A percentile compares a stretch with the other conserved stretches of the same genome.
Evolutionary conservation across 495 filamentous ascomycete genomes (phyloP).

Genomic region (Aspergillus incahuasiensis): DNA sequence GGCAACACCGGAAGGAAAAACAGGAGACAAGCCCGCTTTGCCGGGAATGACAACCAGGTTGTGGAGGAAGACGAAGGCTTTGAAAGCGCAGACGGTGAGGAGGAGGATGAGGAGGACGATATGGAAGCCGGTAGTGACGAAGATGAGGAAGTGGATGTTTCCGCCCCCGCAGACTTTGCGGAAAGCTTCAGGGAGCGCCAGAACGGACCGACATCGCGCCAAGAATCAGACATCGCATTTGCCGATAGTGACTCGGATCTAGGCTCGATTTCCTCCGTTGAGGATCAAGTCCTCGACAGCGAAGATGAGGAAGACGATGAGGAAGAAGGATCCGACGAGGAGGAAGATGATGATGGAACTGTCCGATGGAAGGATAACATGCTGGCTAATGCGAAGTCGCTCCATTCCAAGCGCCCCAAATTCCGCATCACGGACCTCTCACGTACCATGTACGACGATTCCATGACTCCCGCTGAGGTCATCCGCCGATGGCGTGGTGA

Average conservation of each 20-base stretch:
- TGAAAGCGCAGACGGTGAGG: constrained; percentile 53
- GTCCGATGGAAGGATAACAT: constrained; percentile 84
- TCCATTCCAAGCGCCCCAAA: constrained; percentile 62
- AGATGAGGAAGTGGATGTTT: constrained; percentile 40
- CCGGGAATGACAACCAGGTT: constrained; percentile 45
- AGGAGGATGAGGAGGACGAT: constrained; percentile 56
- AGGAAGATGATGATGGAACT: constrained; percentile 55
- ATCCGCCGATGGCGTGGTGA: constrained; percentile 71
- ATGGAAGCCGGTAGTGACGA: constrained; percentile 35
- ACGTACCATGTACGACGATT: constrained; percentile 82
- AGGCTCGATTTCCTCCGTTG: constrained; percentile 76
- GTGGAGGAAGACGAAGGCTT: constrained; percentile 37
- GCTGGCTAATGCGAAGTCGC: constrained; percentile 62
- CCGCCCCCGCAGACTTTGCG: constrained; percentile 40
- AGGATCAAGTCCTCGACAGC: constrained; percentile 58
- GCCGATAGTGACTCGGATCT: constrained; percentile 95
- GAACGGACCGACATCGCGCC: constrained; percentile 34
- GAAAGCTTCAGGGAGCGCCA: constrained; percentile 42
- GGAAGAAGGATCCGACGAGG: constrained; percentile 45
- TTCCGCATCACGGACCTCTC: constrained; percentile 77
- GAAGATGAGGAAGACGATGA: constrained; percentile 46
- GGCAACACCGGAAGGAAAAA: constrained; percentile 66
- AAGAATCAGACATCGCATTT: constrained; percentile 71
- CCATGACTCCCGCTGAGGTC: constrained; percentile 68
- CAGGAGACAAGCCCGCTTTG: constrained; percentile 59